Percentiles rank a stretch among this genome's conserved stretches.
Conservation (phyloP, 2,329 filamentous ascomycete species). For the Didymella arachidicola region DNA sequence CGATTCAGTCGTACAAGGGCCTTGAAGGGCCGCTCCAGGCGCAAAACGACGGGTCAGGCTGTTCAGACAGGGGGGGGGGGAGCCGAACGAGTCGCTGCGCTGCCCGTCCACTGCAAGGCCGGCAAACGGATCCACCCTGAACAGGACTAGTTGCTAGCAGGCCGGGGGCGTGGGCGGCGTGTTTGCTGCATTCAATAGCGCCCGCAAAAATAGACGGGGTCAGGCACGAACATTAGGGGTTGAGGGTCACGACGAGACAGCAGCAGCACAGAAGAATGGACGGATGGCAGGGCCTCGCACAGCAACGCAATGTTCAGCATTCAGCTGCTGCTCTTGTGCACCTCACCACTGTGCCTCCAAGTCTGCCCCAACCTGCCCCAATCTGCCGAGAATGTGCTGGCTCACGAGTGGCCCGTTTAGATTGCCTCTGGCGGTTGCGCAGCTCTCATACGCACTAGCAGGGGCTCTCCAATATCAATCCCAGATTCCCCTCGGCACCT, state of each 20-base stretch:
- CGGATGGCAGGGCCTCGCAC: neutral
- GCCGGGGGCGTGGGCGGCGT: constrained; percentile 14
- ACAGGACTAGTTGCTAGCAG: constrained; percentile 2
- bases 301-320: no score
- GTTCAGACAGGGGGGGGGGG: constrained; percentile 18
- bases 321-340: constrained; percentile 12
- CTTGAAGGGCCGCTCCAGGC: constrained; percentile 9
- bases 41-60: constrained; percentile 23
- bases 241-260: neutral
- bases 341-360: neutral
- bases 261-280: neutral
- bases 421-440: constrained; percentile 16
- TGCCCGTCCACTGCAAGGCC: constrained; percentile 10
- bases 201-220: constrained; percentile 19
- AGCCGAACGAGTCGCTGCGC: constrained; percentile 13
- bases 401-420: constrained; percentile 7
- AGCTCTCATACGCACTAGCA: constrained; percentile 20
- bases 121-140: constrained; percentile 11
- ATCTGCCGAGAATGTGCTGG: constrained; percentile 12
- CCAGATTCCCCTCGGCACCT: constrained; percentile 2
- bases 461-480: constrained; percentile 15
- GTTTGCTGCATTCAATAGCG: constrained; percentile 23
- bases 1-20: constrained; percentile 19
- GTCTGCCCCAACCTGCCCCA: neutral
- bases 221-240: constrained; percentile 11